phyloP scores from a whole-genome alignment of 768 basidiomycete species.

The Lentinula detonsa region DNA sequence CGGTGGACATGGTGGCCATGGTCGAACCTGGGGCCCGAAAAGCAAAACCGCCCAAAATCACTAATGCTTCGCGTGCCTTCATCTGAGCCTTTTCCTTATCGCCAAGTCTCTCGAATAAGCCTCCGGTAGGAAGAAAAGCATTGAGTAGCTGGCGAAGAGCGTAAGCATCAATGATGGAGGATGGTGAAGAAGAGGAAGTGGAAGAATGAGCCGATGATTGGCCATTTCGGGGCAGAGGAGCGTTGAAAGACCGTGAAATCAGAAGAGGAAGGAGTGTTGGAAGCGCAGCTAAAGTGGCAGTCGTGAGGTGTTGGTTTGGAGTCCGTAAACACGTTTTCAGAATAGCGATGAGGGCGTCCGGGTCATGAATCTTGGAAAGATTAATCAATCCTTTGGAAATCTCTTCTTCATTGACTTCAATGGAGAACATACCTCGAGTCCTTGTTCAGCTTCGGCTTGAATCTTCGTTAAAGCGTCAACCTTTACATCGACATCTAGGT shows the following conservation, averaged over 20 bases:
- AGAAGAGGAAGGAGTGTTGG: constrained; percentile 63
- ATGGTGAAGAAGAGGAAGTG: constrained; percentile 35
- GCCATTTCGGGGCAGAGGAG: constrained; percentile 19
- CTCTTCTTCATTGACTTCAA: neutral
- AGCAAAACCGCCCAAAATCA: constrained; percentile 66
- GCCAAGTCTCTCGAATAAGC: constrained; percentile 77
- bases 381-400: constrained; percentile 7
- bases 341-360: constrained; percentile 61
- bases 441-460: constrained; percentile 67
- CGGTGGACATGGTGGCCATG: constrained; percentile 31
- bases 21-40: constrained; percentile 49
- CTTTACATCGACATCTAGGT: constrained; percentile 71
- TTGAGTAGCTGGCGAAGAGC: constrained; percentile 62
- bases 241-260: constrained; percentile 32
- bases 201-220: constrained; percentile 49
- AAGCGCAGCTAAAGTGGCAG: constrained; percentile 68
- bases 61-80: constrained; percentile 73
- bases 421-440: constrained; percentile 49
- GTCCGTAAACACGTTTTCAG: constrained; percentile 75
- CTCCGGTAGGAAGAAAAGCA: constrained; percentile 70
- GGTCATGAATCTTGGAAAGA: constrained; percentile 55
- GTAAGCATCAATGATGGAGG: constrained; percentile 43
- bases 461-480: constrained; percentile 77
- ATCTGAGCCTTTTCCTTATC: constrained; percentile 72
- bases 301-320: constrained; percentile 76